phyloP scores from a whole-genome alignment of 345 rosid genomes.

The Capsella bursapastoris region DNA sequence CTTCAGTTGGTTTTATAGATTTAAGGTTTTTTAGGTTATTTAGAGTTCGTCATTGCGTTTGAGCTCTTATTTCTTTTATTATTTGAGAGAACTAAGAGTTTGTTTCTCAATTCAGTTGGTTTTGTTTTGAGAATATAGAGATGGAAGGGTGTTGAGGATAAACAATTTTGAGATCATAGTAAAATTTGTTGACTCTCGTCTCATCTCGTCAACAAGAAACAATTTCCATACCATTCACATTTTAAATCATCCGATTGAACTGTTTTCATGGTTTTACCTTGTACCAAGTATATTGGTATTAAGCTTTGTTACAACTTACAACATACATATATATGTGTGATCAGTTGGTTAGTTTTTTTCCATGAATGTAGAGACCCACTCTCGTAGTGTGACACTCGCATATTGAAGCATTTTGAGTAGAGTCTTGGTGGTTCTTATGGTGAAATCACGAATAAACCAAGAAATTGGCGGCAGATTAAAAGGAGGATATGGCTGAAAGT shows the following conservation, averaged over 20 bases:
- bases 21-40: neutral
- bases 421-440: conserved; percentile 58
- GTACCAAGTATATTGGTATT: neutral
- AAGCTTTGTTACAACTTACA: neutral
- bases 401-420: neutral
- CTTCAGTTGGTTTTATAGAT: neutral
- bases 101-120: too few relatives aligned
- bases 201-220: neutral
- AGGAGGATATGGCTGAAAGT: conserved; percentile 61
- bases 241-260: neutral
- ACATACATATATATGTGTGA: neutral
- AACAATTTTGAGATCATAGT: neutral
- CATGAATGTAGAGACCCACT: neutral
- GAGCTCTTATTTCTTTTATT: too few relatives aligned
- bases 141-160: too few relatives aligned
- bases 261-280: neutral
- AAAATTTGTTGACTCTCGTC: neutral
- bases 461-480: conserved; percentile 80
- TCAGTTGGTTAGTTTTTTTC: neutral
- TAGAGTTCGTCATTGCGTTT: too few relatives aligned
- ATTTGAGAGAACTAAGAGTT: too few relatives aligned
- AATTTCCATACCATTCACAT: neutral
- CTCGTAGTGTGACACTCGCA: neutral
- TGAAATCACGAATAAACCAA: conserved; percentile 77
- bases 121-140: too few relatives aligned